These are phyloP conservation scores for Pythium vanterpoolii DNA, from an alignment of 352 stramenopile genomes.

Conservation along the genomic window DNA sequence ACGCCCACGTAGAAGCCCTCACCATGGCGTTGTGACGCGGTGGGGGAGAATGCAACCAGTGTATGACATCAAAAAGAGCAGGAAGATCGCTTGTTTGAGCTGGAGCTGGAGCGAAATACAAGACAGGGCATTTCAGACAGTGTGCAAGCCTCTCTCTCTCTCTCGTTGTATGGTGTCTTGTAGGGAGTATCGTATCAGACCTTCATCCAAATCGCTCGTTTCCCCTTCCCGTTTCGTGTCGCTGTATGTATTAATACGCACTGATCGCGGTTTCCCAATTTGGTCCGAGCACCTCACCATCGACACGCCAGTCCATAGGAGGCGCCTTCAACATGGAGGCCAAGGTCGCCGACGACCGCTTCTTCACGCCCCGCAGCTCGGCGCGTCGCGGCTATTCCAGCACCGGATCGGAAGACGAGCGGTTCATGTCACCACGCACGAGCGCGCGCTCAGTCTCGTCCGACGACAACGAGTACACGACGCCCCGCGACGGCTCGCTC, in stretches of 20 bases:
- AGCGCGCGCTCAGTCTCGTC: conserved; percentile 61
- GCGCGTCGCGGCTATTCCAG: conserved; percentile 55
- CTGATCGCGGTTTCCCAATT: not conserved
- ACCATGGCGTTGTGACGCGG: not conserved
- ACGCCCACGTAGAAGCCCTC: not conserved
- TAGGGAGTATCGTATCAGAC: too few relatives aligned
- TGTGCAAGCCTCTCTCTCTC: not conserved
- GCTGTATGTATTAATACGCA: not conserved
- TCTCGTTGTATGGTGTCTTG: not conserved
- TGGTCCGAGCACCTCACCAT: too few relatives aligned
- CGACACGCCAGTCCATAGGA: too few relatives aligned
- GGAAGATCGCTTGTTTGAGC: conserved; percentile 1
- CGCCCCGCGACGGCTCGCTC: conserved; percentile 39
- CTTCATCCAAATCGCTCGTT: too few relatives aligned
- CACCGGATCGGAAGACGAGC: conserved; percentile 50
- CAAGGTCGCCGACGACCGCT: conserved; percentile 51
- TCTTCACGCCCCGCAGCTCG: conserved; percentile 64
- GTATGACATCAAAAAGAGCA: not conserved
- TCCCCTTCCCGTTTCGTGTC: not conserved
- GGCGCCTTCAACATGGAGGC: conserved; percentile 46
- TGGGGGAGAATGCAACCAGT: not conserved
- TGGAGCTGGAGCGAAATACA: conserved; percentile 9
- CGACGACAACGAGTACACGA: conserved; percentile 57
- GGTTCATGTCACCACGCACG: conserved; percentile 51
- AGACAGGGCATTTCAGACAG: not conserved